phyloP scores from a whole-genome alignment of 257 asterid species.

The Penstemon barbatus region DNA sequence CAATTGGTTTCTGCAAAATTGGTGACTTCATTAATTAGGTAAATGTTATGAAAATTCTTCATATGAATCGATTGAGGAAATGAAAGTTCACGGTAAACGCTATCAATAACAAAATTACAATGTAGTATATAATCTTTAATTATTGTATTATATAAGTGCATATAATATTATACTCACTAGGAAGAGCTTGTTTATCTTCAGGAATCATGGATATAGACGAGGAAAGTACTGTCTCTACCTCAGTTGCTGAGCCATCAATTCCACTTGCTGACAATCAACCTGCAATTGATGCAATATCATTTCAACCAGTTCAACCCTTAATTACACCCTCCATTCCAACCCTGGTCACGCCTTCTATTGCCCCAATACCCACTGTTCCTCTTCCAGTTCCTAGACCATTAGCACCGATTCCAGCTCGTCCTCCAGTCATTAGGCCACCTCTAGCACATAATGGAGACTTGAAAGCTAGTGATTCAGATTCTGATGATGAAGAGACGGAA shows the following conservation, averaged over 20 bases:
- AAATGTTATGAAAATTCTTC: too few species aligned
- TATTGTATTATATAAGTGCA: too few species aligned
- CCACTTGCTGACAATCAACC: constrained; percentile 46
- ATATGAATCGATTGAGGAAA: too few species aligned
- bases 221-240: constrained; percentile 41
- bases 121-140: too few species aligned
- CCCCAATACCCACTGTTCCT: constrained; percentile 53
- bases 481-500: constrained; percentile 55
- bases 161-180: too few species aligned
- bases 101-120: too few species aligned
- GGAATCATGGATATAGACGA: constrained; percentile 65
- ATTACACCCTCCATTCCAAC: constrained; percentile 30
- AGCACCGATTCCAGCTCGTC: constrained; percentile 66
- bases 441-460: constrained; percentile 57
- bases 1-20: too few species aligned
- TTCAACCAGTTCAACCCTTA: constrained; percentile 43
- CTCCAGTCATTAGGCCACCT: constrained; percentile 55
- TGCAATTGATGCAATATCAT: constrained; percentile 42
- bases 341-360: constrained; percentile 49
- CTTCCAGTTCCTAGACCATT: constrained; percentile 56
- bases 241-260: constrained; percentile 40
- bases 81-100: too few species aligned
- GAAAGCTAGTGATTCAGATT: constrained; percentile 54
- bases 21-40: too few species aligned
- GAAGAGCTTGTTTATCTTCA: constrained; percentile 14